Conservation (phyloP, 2,329 filamentous ascomycete genomes). For the Setomelanomma holmii region DNA sequence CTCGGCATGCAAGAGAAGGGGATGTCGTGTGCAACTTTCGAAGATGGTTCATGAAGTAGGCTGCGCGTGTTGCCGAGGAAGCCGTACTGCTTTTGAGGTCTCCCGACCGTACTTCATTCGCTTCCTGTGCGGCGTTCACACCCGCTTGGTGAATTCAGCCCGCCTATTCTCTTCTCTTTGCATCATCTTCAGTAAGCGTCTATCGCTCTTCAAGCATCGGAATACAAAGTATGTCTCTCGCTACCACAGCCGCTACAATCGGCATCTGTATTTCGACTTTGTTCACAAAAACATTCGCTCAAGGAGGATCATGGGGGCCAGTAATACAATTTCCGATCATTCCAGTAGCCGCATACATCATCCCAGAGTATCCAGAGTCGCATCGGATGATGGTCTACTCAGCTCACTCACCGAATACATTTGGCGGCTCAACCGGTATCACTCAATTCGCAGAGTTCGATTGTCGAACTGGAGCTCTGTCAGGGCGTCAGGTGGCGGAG, state of each 20-base stretch:
- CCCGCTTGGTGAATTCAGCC: not conserved
- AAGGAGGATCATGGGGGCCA: constrained; percentile 19
- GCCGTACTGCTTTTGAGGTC: not conserved
- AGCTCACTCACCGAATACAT: constrained; percentile 17
- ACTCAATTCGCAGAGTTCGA: constrained; percentile 32
- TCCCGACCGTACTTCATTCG: not conserved
- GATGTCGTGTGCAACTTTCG: not conserved
- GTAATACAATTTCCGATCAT: constrained; percentile 28
- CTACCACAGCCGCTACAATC: not conserved
- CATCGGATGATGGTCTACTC: constrained; percentile 27
- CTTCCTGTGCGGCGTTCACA: not conserved
- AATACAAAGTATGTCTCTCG: not conserved
- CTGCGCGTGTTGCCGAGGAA: not conserved
- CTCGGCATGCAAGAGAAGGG: constrained; percentile 1
- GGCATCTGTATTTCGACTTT: not conserved
- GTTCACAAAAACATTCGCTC: constrained; percentile 6
- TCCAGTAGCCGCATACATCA: constrained; percentile 27
- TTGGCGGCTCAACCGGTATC: constrained; percentile 17
- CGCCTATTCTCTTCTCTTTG: not conserved
- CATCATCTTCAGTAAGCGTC: too few relatives aligned
- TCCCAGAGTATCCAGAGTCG: constrained; percentile 26
- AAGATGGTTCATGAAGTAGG: not conserved
- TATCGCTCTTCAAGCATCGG: too few relatives aligned
- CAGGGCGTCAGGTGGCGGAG: constrained; percentile 20
- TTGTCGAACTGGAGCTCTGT: constrained; percentile 15